These are phyloP conservation scores for Penicillium sp. DNA, from an alignment of 2,329 filamentous ascomycete genomes.

Conservation along the genomic window DNA sequence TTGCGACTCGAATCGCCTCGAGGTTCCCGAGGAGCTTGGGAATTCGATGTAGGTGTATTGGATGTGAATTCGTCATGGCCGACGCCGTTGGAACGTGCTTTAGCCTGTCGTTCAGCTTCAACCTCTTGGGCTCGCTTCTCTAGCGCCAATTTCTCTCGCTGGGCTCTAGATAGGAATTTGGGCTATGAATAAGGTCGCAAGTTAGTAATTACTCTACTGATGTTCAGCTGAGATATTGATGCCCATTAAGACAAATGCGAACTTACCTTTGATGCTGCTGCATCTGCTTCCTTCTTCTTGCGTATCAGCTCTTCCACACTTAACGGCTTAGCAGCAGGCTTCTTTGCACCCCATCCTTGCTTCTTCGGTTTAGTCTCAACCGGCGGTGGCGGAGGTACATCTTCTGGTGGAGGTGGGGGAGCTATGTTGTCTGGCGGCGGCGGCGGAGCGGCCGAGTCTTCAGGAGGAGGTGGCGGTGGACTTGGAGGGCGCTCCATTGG, in stretches of 20 bases:
- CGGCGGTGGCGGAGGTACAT: slow-evolving; percentile 46
- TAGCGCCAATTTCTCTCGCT: slow-evolving; percentile 76
- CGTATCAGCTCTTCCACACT: slow-evolving; percentile 83
- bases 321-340: slow-evolving; percentile 55
- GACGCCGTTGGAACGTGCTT: slow-evolving; percentile 37
- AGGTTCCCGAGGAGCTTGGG: slow-evolving; percentile 25
- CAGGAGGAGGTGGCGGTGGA: slow-evolving; percentile 44
- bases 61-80: slow-evolving; percentile 25
- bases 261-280: slow-evolving; percentile 72
- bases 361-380: slow-evolving; percentile 50
- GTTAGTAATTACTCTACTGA: slow-evolving; percentile 18
- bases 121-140: slow-evolving; percentile 76
- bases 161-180: slow-evolving; percentile 80
- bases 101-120: slow-evolving; percentile 59
- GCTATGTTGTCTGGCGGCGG: slow-evolving; percentile 40
- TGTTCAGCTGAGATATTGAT: neutral
- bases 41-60: slow-evolving; percentile 12
- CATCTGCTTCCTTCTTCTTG: slow-evolving; percentile 83
- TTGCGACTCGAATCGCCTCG: slow-evolving; percentile 9
- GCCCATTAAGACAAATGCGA: slow-evolving; percentile 17
- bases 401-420: slow-evolving; percentile 47
- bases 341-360: slow-evolving; percentile 52
- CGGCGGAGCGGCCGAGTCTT: slow-evolving; percentile 42
- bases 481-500: slow-evolving; percentile 39
- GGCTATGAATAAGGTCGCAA: slow-evolving; percentile 52